A percentile compares a stretch with the other conserved stretches of the same genome.
These are phyloP conservation scores for Penicillium cinerascens DNA, from an alignment of 495 filamentous ascomycete species.

Conservation along the genomic window DNA sequence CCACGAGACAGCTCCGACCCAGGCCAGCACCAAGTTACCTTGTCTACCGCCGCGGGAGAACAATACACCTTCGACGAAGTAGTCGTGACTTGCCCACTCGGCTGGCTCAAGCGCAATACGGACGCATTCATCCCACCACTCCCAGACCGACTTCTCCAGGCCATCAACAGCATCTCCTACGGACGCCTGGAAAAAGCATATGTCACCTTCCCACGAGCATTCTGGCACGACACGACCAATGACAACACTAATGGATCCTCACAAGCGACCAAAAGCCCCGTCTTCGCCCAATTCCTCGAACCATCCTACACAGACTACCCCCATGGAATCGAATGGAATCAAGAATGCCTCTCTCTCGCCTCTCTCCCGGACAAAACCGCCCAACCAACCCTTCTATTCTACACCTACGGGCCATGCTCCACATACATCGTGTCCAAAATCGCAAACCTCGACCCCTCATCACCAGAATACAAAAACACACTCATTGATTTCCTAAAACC, in stretches of 20 bases:
- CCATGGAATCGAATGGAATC: conserved; percentile 65
- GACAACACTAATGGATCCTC: conserved; percentile 2
- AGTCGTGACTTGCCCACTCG: conserved; percentile 79
- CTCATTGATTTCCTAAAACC: conserved; percentile 45
- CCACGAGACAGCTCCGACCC: conserved; percentile 7
- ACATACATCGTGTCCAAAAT: conserved; percentile 49
- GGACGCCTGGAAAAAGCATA: conserved; percentile 92
- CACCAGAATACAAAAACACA: conserved; percentile 26
- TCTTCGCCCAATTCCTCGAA: conserved; percentile 43
- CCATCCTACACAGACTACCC: conserved; percentile 69
- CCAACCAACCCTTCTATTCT: conserved; percentile 90
- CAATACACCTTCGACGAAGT: conserved; percentile 71
- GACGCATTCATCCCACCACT: conserved; percentile 66
- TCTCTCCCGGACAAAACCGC: conserved; percentile 55
- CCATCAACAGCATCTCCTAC: conserved; percentile 78
- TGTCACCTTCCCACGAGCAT: conserved; percentile 74
- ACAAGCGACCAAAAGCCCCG: conserved; percentile 15
- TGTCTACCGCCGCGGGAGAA: conserved; percentile 54
- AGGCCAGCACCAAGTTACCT: conserved; percentile 35
- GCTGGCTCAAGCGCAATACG: conserved; percentile 80
- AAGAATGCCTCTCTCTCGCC: conserved; percentile 75
- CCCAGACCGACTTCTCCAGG: conserved; percentile 59
- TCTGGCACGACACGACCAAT: conserved; percentile 46
- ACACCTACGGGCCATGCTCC: conserved; percentile 68
- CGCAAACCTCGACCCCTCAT: conserved; percentile 19